phyloP scores from a whole-genome alignment of 2,329 filamentous ascomycete species.

The Ophiocordyceps sinensis region DNA sequence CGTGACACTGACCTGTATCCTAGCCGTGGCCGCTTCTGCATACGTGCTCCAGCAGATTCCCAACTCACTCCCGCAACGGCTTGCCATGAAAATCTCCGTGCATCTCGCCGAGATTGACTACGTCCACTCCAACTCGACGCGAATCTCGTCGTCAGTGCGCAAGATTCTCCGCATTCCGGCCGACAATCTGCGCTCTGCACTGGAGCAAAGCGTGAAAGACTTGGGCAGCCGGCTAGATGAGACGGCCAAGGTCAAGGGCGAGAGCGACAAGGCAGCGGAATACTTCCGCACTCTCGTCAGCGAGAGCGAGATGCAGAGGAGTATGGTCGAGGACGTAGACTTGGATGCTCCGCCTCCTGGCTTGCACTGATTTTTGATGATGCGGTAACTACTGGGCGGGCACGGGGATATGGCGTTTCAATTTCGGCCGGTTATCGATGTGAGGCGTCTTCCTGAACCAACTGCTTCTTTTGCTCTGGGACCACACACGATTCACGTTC shows the following conservation, averaged over 20 bases:
- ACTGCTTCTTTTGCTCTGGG: not conserved
- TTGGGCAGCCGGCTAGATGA: constrained; percentile 67
- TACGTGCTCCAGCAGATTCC: constrained; percentile 84
- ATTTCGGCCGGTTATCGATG: not conserved
- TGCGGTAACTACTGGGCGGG: not conserved
- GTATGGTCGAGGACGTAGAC: constrained; percentile 35
- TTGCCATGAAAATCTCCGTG: constrained; percentile 70
- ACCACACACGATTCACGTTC: too few species aligned
- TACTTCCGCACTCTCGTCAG: constrained; percentile 82
- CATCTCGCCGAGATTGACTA: constrained; percentile 80
- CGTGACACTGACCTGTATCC: constrained; percentile 3
- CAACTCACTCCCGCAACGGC: constrained; percentile 69
- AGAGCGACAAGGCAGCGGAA: constrained; percentile 76
- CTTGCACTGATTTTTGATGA: constrained; percentile 9
- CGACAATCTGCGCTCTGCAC: constrained; percentile 67
- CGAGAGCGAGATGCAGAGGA: constrained; percentile 39
- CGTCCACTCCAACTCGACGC: constrained; percentile 72
- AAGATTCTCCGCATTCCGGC: constrained; percentile 80
- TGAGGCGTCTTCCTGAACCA: not conserved
- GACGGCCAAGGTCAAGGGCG: constrained; percentile 63
- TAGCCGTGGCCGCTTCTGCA: constrained; percentile 59
- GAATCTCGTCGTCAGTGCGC: constrained; percentile 75
- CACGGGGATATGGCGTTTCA: not conserved
- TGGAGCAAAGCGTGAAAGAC: constrained; percentile 77
- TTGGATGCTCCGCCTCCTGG: constrained; percentile 36